These are phyloP conservation scores for Catunica adiposa DNA, from an alignment of 2,329 filamentous ascomycete genomes.

Conservation along the genomic window DNA sequence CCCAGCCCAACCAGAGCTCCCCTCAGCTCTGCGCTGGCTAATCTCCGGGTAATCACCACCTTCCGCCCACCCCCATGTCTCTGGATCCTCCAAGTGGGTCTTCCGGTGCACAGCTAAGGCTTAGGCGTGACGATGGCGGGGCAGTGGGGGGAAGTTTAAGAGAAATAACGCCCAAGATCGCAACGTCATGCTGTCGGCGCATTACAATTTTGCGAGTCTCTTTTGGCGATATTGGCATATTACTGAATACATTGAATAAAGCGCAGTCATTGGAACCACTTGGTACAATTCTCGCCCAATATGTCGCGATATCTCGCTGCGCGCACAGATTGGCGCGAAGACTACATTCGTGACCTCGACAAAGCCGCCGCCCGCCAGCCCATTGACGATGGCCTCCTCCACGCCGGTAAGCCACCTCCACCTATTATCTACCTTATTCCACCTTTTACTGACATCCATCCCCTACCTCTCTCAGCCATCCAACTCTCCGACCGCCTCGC, in stretches of 20 bases:
- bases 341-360: constrained; percentile 61
- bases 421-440: not conserved
- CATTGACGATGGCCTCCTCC: constrained; percentile 49
- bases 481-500: constrained; percentile 51
- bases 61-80: too few species aligned
- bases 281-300: not conserved
- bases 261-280: not conserved
- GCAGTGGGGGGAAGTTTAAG: too few species aligned
- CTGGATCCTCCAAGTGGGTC: not conserved
- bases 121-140: not conserved
- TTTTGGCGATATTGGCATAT: too few species aligned
- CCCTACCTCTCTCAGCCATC: constrained; percentile 31
- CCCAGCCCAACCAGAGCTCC: not conserved
- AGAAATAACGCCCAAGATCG: too few species aligned
- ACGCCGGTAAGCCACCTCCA: constrained; percentile 48
- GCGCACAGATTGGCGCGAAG: constrained; percentile 52
- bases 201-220: too few species aligned
- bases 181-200: too few species aligned
- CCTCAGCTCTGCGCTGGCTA: not conserved
- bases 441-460: not conserved
- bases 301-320: constrained; percentile 10
- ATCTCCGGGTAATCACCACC: not conserved
- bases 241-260: too few species aligned
- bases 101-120: not conserved
- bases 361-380: constrained; percentile 52